Percentiles rank a stretch among this genome's conserved stretches.
Conservation (phyloP, 306 rosid species). For the Cucurbita ficifolia region DNA sequence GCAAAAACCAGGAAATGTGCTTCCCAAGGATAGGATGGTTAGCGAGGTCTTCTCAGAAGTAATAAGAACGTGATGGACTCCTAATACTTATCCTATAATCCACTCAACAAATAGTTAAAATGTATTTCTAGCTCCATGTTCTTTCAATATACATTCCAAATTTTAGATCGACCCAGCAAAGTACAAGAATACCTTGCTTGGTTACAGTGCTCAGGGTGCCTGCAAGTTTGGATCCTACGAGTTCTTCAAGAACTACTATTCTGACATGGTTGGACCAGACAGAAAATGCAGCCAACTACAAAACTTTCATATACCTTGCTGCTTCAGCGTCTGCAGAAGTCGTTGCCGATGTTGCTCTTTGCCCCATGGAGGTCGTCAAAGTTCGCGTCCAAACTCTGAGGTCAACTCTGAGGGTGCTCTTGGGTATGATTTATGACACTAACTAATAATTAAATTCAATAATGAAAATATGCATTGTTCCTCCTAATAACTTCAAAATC, state of each 20-base stretch:
- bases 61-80: no score
- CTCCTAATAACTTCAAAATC: not conserved
- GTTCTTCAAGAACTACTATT: slow-evolving; percentile 74
- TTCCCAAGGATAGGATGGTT: not conserved
- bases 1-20: not conserved
- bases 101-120: not conserved
- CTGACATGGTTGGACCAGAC: slow-evolving; percentile 71
- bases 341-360: slow-evolving; percentile 65
- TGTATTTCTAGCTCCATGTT: not conserved
- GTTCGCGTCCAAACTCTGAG: slow-evolving; percentile 68
- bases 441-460: not conserved
- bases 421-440: slow-evolving; percentile 23
- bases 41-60: not conserved
- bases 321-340: slow-evolving; percentile 81
- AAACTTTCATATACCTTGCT: slow-evolving; percentile 58
- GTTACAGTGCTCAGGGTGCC: slow-evolving; percentile 83
- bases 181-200: slow-evolving; percentile 57
- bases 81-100: no score
- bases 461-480: not conserved
- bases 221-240: slow-evolving; percentile 68
- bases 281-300: slow-evolving; percentile 58
- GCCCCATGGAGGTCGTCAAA: slow-evolving; percentile 84
- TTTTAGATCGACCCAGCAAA: slow-evolving; percentile 55
- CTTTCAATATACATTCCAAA: not conserved
- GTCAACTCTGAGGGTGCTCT: slow-evolving; percentile 45